A percentile compares a stretch with the other conserved stretches of the same genome.
phyloP scores from a whole-genome alignment of 768 basidiomycete genomes.

The Imleria badia region DNA sequence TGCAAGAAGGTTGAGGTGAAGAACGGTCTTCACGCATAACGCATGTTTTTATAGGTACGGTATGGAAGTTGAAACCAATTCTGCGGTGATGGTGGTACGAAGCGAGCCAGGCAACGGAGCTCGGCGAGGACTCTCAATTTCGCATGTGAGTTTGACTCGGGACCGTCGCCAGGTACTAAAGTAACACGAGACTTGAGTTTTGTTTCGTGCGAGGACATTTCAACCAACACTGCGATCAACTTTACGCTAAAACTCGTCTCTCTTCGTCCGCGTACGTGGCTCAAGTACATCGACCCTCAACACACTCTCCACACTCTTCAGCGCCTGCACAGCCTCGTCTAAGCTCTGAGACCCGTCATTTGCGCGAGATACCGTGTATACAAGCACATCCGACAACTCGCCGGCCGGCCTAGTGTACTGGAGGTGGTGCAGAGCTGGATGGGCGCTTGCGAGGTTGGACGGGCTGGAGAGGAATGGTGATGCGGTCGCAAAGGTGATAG shows the following conservation, averaged over 20 bases:
- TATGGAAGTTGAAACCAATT: too few relatives aligned
- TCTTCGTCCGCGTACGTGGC: conserved; percentile 20
- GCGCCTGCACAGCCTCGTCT: conserved; percentile 14
- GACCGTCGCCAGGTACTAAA: too few relatives aligned
- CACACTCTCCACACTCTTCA: conserved; percentile 19
- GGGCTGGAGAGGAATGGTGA: conserved; percentile 27
- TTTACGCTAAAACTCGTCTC: conserved; percentile 24
- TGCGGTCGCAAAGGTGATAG: conserved; percentile 28
- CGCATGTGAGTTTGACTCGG: too few relatives aligned
- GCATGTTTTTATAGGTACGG: conserved; percentile 13
- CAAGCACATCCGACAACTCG: conserved; percentile 22
- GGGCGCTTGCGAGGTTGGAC: conserved; percentile 16
- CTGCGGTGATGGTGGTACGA: too few relatives aligned
- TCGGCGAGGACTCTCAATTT: too few relatives aligned
- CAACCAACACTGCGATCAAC: too few relatives aligned
- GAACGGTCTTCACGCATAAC: not conserved
- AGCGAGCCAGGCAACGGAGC: too few relatives aligned
- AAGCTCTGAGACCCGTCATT: not conserved
- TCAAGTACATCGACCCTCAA: conserved; percentile 26
- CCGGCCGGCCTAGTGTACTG: conserved; percentile 25
- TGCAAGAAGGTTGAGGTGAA: not conserved
- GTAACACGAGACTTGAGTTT: too few relatives aligned
- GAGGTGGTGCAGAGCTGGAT: conserved; percentile 23
- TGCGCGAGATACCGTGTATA: conserved; percentile 11
- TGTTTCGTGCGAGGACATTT: too few relatives aligned